phyloP scores from a whole-genome alignment of 225 moss, liverwort and hornwort species.

The Rhytidiadelphus loreus region DNA sequence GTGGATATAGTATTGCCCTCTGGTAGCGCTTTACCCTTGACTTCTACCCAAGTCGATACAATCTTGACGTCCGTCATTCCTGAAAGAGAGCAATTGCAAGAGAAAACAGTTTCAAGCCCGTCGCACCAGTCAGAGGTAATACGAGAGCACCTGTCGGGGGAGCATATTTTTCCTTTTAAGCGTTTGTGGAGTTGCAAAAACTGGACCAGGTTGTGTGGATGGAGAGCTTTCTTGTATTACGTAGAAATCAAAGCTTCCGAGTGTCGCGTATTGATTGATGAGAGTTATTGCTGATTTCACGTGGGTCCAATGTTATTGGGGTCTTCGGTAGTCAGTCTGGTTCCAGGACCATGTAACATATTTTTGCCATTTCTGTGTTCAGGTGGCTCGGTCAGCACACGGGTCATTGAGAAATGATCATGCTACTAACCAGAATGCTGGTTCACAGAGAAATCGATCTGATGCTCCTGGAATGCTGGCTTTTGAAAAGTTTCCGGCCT shows the following conservation, averaged over 20 bases:
- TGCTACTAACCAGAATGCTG: background rate
- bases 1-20: background rate
- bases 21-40: background rate
- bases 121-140: slow-evolving; percentile 13
- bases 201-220: background rate
- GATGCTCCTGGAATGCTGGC: background rate
- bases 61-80: background rate
- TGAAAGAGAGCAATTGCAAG: background rate
- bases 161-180: background rate
- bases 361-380: background rate
- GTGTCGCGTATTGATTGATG: background rate
- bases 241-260: background rate
- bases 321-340: background rate
- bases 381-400: slow-evolving; percentile 6
- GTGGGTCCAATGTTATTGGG: background rate
- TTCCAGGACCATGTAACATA: background rate
- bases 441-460: background rate
- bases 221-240: background rate
- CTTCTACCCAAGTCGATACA: background rate
- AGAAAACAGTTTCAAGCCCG: background rate
- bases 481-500: background rate
- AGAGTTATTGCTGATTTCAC: background rate
- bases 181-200: background rate
- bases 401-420: background rate
- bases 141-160: background rate